A percentile compares a stretch with the other conserved stretches of the same genome.
Evolutionary conservation across 2,329 filamentous ascomycete species (phyloP).

Genomic region (Colletotrichum tofieldiae): DNA sequence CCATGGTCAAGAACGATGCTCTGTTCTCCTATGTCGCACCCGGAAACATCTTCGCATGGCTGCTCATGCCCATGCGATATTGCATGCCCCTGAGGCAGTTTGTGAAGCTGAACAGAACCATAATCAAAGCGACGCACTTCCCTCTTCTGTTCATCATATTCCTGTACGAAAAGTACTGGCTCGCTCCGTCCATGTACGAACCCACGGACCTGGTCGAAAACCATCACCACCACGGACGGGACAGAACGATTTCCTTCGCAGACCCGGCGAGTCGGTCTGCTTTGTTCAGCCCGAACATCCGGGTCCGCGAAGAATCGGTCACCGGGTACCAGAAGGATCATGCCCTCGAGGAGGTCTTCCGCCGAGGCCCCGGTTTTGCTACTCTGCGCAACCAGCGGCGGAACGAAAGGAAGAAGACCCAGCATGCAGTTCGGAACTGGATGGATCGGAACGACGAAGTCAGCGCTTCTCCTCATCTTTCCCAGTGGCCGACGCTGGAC

Average conservation of each 20-base stretch:
- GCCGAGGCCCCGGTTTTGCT: conserved; percentile 77
- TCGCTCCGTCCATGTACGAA: conserved; percentile 84
- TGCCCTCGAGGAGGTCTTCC: conserved; percentile 92
- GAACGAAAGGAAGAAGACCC: conserved; percentile 79
- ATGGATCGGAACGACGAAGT: conserved; percentile 81
- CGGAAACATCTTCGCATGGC: conserved; percentile 92
- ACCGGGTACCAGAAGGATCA: conserved; percentile 91
- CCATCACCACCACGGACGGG: conserved; percentile 66
- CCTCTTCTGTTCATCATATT: conserved; percentile 91
- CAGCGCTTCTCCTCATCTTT: conserved; percentile 59
- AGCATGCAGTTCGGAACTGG: conserved; percentile 89
- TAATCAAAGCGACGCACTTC: conserved; percentile 93
- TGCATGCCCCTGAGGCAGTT: conserved; percentile 85
- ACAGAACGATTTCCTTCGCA: conserved; percentile 69
- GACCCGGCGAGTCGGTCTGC: conserved; percentile 70
- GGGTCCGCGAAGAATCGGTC: conserved; percentile 88
- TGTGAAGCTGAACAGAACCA: conserved; percentile 87
- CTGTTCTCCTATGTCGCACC: conserved; percentile 95
- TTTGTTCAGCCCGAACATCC: conserved; percentile 80
- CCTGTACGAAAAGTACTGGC: conserved; percentile 85
- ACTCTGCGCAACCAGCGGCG: conserved; percentile 73
- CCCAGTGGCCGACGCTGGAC: conserved; percentile 67
- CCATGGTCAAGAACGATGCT: conserved; percentile 98
- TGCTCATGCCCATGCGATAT: conserved; percentile 87
- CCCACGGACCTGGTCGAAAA: conserved; percentile 89